Evolutionary conservation across 805 yeast genomes (phyloP).

Genomic region (Nakazawaea anatomiae): DNA sequence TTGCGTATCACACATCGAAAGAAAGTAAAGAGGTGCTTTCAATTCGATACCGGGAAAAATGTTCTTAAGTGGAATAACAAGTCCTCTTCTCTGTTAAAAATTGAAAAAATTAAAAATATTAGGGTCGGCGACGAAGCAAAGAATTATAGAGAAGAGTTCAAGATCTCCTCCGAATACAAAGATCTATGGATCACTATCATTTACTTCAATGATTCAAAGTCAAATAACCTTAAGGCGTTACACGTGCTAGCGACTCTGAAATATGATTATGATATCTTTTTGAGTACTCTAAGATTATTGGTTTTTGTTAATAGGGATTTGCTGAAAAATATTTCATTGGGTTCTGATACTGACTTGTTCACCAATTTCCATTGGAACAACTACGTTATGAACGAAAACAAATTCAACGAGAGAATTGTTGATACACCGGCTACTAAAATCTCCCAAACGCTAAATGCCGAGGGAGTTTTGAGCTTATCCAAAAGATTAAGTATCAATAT

Average conservation of each 20-base stretch:
- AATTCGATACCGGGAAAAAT: constrained; percentile 50
- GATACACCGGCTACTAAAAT: constrained; percentile 19
- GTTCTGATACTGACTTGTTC: constrained; percentile 28
- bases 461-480: constrained; percentile 63
- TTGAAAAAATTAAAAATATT: constrained; percentile 62
- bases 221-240: constrained; percentile 64
- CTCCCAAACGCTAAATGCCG: constrained; percentile 45
- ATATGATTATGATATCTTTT: constrained; percentile 47
- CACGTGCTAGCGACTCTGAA: constrained; percentile 64
- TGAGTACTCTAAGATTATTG: constrained; percentile 49
- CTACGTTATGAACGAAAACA: constrained; percentile 28
- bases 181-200: constrained; percentile 77
- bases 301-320: constrained; percentile 53
- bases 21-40: constrained; percentile 50
- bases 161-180: constrained; percentile 59
- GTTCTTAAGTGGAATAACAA: constrained; percentile 53
- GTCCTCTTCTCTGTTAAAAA: constrained; percentile 34
- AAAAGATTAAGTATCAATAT: constrained; percentile 68
- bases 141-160: constrained; percentile 82
- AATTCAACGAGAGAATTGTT: constrained; percentile 21
- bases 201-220: constrained; percentile 52
- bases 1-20: constrained; percentile 68
- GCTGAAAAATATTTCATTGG: constrained; percentile 53
- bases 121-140: constrained; percentile 66
- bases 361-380: constrained; percentile 62